Evolutionary conservation across 179 eudicot genomes (phyloP), one percentile per base, ranked within the genome.

Genomic region (Silene vulgaris): DNA sequence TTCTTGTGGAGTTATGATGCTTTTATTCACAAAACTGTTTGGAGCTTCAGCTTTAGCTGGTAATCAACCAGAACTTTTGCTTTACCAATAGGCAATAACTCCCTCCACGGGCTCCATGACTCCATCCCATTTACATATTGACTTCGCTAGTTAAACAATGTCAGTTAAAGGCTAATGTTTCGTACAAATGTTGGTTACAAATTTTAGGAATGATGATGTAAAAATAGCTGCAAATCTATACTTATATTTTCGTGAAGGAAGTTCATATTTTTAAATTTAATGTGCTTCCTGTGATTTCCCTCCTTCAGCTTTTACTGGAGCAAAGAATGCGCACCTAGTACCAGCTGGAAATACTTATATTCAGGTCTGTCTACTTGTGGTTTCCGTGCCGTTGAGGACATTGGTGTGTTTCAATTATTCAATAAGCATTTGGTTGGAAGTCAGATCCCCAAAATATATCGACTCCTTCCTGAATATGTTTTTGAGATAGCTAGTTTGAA

Each of bases 281-380:
- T 50, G 19, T 63, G 20, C 7, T 68, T 65, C 23, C 26, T 29
- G n/a, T 52, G 3, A 45, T 19, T 23, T 28, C 29, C 29, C 40
- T 30, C 57, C 71, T 56, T 81, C 89, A 96, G 99, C 92, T 82
- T 93, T 93, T 79, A 80, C 96, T 20, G 99, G 99, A 72, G 79
- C 90, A 8, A 89, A 87, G 75, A 90, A 91, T 75, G 79, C 60
- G n/a, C 89, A 90, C 71, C 88, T 96, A 72, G 73, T 93, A 80
- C 87, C 93, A 78, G 97, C 99, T 65, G 97, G 93, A 76, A 86
- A 96, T 81, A 84, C 92, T 29, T 96, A 96, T 72, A 85, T 91
- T 77, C 99, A 96, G 98, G 99, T 96, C 61, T 76, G 73, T 62
- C 21, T 74, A 60, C 45, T 68, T 17, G 17, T 76, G 13, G 19